Conservation (phyloP, 225 moss, liverwort and hornwort species). For the Bryoerythrophyllum caledonicum region DNA sequence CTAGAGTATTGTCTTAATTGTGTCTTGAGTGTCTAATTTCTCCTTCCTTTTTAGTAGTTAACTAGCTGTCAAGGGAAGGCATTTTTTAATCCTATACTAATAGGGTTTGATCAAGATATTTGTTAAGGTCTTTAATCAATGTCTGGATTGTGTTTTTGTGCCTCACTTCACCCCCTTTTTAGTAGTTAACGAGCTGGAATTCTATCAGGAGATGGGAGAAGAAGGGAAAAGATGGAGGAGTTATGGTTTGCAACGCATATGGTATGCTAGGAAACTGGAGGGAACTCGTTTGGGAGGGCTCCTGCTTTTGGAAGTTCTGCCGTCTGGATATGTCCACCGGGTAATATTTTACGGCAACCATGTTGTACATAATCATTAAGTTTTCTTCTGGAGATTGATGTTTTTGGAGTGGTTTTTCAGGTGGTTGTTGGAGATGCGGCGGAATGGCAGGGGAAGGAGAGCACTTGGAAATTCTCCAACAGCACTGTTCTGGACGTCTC, state of each 20-base stretch:
- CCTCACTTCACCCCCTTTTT: too few species aligned
- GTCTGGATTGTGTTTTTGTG: too few species aligned
- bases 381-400: background rate
- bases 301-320: constrained; percentile 39
- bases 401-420: constrained; percentile 5
- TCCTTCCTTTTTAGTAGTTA: background rate
- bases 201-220: constrained; percentile 11
- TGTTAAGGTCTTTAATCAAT: too few species aligned
- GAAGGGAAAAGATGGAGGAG: constrained; percentile 15
- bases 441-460: constrained; percentile 32
- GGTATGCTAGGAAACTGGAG: constrained; percentile 41
- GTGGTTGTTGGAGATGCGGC: constrained; percentile 41
- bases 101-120: too few species aligned
- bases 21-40: background rate
- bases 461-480: constrained; percentile 38
- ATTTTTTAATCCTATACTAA: too few species aligned
- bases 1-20: background rate
- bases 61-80: too few species aligned
- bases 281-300: constrained; percentile 35
- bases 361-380: too few species aligned
- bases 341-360: constrained; percentile 15
- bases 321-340: constrained; percentile 43
- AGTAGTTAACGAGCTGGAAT: too few species aligned
- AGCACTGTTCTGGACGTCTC: constrained; percentile 39
- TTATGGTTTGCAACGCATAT: constrained; percentile 37